These are phyloP conservation scores for Nicotiana obtusifolia DNA, from an alignment of 257 asterid genomes.

Conservation along the genomic window DNA sequence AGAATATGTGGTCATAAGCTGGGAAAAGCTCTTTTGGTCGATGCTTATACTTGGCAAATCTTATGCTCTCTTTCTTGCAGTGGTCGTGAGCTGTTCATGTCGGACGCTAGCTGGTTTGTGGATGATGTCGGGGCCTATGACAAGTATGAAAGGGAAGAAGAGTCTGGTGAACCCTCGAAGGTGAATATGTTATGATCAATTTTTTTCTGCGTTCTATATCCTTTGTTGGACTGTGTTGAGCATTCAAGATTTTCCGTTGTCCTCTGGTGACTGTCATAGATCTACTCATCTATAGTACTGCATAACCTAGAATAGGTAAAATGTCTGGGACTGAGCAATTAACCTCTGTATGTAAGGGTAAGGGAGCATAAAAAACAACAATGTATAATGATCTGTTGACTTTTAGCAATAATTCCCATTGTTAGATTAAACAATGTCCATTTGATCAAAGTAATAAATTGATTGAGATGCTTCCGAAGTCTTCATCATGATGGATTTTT, in stretches of 20 bases:
- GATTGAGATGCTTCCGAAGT: not conserved
- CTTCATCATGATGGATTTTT: not conserved
- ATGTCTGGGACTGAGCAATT: not conserved
- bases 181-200: constrained; percentile 21
- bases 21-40: not conserved
- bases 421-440: not conserved
- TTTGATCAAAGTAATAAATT: not conserved
- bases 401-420: not conserved
- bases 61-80: constrained; percentile 32
- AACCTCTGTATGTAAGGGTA: not conserved
- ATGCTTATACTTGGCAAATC: constrained; percentile 6
- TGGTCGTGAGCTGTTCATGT: constrained; percentile 87
- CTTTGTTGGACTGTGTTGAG: not conserved
- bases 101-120: constrained; percentile 71
- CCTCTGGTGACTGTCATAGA: not conserved
- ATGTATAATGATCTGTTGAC: not conserved
- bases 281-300: not conserved
- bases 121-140: constrained; percentile 88
- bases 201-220: not conserved
- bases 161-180: constrained; percentile 26
- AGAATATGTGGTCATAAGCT: not conserved
- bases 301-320: not conserved
- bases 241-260: not conserved
- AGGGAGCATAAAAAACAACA: not conserved
- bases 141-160: constrained; percentile 58